Base-by-base conservation (phyloP, 2,329 filamentous ascomycete species). In the Thielaviopsis populi region DNA sequence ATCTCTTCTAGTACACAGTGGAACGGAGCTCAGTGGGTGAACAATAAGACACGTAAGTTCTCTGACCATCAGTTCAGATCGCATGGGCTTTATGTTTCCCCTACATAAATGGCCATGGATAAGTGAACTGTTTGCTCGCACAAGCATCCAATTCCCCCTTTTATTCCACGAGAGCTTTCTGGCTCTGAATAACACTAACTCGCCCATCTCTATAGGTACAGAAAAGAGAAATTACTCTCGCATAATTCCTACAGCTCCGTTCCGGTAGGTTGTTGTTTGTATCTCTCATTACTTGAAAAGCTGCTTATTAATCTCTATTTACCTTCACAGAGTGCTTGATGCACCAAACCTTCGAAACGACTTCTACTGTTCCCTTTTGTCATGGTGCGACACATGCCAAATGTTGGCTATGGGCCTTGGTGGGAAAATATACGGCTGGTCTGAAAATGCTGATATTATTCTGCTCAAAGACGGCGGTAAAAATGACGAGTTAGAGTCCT, bases 281-380 rank as follows among this genome's bases (percentile, higher is more conserved):
- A 27, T 50, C 27, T 27, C 58, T 30, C 15, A 8, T 19, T 43
- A 5, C 5, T 60, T 27, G 24, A 73, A 73, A 77, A 24, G 17
- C 53, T 10, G 6, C 53, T 19, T 11, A 46, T 61, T 4, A 11
- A 13, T 19, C 37, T 24, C 15, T 42, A 22, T n/a, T 24, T 22
- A 17, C 41, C 17, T 41, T 10, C 6, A 33, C 67, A 87, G 84
- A 75, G 88, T 96, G 6, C 79, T 99, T 4, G 90, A 96, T 74
- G 92, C 92, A 8, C 91, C 91, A 2, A 83, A 84, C 61, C 78
- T 97, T n/a, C 84, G 90, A 64, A 91, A 97, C 70, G 92, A 99
- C 73, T 99, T 91, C 72, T 99, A 99, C 72, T 96, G 91, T 74
- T 94, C 91, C 0, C 80, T 91, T 1, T 79, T 99, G 63, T 90